phyloP scores from a whole-genome alignment of 148 eudicot species.

The Vaccinium darrowii region DNA sequence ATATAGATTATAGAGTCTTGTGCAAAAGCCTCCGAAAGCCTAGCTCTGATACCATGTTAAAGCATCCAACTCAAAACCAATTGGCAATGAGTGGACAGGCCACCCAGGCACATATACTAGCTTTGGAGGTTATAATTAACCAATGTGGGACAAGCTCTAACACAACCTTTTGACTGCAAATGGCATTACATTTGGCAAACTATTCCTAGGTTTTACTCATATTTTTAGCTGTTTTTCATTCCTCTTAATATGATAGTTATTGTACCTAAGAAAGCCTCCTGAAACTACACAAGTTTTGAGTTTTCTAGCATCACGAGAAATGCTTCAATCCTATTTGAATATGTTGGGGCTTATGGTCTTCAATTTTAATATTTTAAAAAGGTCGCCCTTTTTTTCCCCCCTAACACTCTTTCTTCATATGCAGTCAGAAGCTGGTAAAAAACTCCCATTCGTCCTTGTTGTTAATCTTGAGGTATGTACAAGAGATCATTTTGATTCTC shows the following conservation, averaged over 20 bases:
- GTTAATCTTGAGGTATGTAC: slow-evolving; percentile 79
- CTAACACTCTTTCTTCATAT: slow-evolving; percentile 23
- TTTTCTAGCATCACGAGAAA: background rate
- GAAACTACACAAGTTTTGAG: background rate
- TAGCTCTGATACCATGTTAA: no score
- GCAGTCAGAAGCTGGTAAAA: slow-evolving; percentile 90
- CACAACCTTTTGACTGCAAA: background rate
- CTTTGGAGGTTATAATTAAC: no score
- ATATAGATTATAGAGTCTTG: no score
- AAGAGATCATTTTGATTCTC: background rate
- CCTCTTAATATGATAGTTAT: background rate
- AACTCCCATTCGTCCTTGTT: slow-evolving; percentile 81
- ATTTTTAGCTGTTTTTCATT: background rate
- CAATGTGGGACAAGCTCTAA: no score
- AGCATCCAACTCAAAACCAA: no score
- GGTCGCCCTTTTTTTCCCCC: background rate
- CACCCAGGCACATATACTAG: no score
- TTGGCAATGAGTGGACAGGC: no score
- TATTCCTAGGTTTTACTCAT: background rate
- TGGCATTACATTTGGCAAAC: background rate
- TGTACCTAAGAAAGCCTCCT: background rate
- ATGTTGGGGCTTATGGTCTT: background rate
- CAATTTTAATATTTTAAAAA: background rate
- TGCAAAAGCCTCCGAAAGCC: no score
- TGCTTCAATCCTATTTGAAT: slow-evolving; percentile 2